A percentile compares a stretch with the other conserved stretches of the same genome.
Conservation (phyloP, 371 early-diverging fungal genomes). For the Mucor racemosus region DNA sequence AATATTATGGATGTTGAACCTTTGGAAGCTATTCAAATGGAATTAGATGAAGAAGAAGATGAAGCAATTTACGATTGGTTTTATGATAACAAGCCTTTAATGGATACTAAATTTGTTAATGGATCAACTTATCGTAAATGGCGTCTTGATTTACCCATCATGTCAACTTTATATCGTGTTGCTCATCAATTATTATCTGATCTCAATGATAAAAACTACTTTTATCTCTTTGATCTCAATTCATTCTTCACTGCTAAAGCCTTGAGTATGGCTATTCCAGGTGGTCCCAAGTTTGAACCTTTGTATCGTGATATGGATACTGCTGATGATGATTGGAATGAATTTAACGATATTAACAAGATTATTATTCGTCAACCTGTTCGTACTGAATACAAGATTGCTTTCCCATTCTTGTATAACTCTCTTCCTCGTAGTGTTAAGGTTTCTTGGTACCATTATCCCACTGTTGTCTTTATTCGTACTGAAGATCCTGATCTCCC, state of each 20-base stretch:
- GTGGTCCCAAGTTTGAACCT: slow-evolving; percentile 98
- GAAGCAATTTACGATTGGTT: slow-evolving; percentile 94
- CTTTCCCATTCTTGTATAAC: slow-evolving; percentile 98
- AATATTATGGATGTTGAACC: slow-evolving; percentile 97
- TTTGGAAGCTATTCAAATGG: slow-evolving; percentile 98
- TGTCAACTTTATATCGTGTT: slow-evolving; percentile 93
- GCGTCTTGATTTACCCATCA: slow-evolving; percentile 91
- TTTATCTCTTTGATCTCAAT: slow-evolving; percentile 93
- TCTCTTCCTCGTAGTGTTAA: slow-evolving; percentile 93
- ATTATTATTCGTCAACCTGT: slow-evolving; percentile 97
- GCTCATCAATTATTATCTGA: slow-evolving; percentile 95
- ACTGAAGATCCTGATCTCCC: slow-evolving; percentile 96
- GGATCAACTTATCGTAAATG: slow-evolving; percentile 92
- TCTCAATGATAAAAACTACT: slow-evolving; percentile 93
- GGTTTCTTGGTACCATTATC: slow-evolving; percentile 93
- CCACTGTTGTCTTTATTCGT: slow-evolving; percentile 86
- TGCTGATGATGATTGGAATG: slow-evolving; percentile 99
- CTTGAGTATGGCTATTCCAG: slow-evolving; percentile 98
- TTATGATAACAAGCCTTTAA: slow-evolving; percentile 94
- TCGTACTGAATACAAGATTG: slow-evolving; percentile 98
- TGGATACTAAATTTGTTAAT: slow-evolving; percentile 85
- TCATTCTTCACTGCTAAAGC: slow-evolving; percentile 98
- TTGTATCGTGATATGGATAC: slow-evolving; percentile 93
- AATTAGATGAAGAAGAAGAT: slow-evolving; percentile 96
- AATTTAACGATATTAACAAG: slow-evolving; percentile 99